phyloP scores from a whole-genome alignment of 225 moss, liverwort and hornwort genomes.

The Bryum argenteum region DNA sequence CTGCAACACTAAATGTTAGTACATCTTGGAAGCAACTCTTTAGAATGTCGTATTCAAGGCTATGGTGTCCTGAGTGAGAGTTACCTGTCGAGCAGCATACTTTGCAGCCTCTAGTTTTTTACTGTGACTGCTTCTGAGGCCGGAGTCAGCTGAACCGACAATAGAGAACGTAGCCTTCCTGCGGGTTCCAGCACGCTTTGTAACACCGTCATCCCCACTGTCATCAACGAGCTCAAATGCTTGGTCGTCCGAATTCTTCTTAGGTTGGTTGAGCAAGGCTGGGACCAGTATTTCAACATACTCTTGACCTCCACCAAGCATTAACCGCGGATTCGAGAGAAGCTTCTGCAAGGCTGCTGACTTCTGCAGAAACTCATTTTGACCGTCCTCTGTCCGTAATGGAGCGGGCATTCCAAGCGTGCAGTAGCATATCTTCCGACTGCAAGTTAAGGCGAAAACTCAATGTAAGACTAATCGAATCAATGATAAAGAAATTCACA shows the following conservation, averaged over 20 bases:
- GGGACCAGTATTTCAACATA: slow-evolving; percentile 82
- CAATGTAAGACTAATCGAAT: slow-evolving; percentile 14
- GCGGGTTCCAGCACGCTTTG: slow-evolving; percentile 58
- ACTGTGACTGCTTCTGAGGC: slow-evolving; percentile 41
- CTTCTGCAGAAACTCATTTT: slow-evolving; percentile 54
- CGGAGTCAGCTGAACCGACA: slow-evolving; percentile 46
- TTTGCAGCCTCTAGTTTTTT: slow-evolving; percentile 63
- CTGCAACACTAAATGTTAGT: slow-evolving; percentile 44
- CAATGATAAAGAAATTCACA: neutral
- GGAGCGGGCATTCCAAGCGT: slow-evolving; percentile 64
- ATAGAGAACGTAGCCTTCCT: slow-evolving; percentile 67
- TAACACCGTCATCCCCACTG: slow-evolving; percentile 61
- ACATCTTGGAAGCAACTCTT: slow-evolving; percentile 18
- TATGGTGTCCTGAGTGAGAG: neutral
- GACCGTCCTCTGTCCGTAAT: slow-evolving; percentile 46
- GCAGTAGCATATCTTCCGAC: slow-evolving; percentile 91
- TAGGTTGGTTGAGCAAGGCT: slow-evolving; percentile 55
- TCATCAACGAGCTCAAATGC: slow-evolving; percentile 47
- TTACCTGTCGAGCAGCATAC: slow-evolving; percentile 69
- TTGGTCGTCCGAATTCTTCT: slow-evolving; percentile 60
- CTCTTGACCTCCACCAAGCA: slow-evolving; percentile 63
- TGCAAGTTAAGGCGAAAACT: slow-evolving; percentile 38
- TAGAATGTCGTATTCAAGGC: neutral
- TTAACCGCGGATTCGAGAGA: slow-evolving; percentile 56
- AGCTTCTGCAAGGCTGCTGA: slow-evolving; percentile 53